phyloP scores from a whole-genome alignment of 2,329 filamentous ascomycete species.

The Colletotrichum liriopes region DNA sequence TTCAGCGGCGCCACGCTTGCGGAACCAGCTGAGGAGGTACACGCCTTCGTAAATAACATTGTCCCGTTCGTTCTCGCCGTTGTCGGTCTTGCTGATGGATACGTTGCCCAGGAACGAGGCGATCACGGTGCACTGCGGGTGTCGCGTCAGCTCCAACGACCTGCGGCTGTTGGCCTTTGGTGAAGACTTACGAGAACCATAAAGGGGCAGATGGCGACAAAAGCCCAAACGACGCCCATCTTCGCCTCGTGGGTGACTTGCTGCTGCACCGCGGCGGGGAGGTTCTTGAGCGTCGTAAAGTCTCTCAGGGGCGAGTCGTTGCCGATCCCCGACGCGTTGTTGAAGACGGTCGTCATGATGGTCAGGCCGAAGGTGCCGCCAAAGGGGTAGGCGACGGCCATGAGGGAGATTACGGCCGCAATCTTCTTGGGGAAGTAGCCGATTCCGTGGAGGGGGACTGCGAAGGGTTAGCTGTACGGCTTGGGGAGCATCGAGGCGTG shows the following conservation, averaged over 20 bases:
- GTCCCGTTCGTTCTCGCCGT: slow-evolving; percentile 46
- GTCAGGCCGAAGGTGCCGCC: slow-evolving; percentile 77
- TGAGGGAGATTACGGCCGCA: slow-evolving; percentile 71
- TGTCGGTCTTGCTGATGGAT: slow-evolving; percentile 48
- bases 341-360: slow-evolving; percentile 79
- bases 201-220: slow-evolving; percentile 73
- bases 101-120: slow-evolving; percentile 53
- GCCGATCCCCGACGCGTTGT: slow-evolving; percentile 63
- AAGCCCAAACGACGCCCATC: slow-evolving; percentile 76
- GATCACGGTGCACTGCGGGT: slow-evolving; percentile 47
- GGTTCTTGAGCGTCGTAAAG: slow-evolving; percentile 54
- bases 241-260: slow-evolving; percentile 61
- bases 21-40: slow-evolving; percentile 47
- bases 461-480: not conserved
- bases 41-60: slow-evolving; percentile 50
- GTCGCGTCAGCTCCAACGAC: not conserved
- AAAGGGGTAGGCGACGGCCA: slow-evolving; percentile 73
- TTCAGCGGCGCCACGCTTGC: not conserved
- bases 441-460: slow-evolving; percentile 72
- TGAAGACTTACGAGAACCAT: slow-evolving; percentile 58
- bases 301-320: slow-evolving; percentile 49
- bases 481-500: no score
- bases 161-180: no score
- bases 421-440: slow-evolving; percentile 73
- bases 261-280: slow-evolving; percentile 54